Evolutionary conservation across 2,329 filamentous ascomycete genomes (phyloP).

Genomic region (Albophoma yamanashiensis): DNA sequence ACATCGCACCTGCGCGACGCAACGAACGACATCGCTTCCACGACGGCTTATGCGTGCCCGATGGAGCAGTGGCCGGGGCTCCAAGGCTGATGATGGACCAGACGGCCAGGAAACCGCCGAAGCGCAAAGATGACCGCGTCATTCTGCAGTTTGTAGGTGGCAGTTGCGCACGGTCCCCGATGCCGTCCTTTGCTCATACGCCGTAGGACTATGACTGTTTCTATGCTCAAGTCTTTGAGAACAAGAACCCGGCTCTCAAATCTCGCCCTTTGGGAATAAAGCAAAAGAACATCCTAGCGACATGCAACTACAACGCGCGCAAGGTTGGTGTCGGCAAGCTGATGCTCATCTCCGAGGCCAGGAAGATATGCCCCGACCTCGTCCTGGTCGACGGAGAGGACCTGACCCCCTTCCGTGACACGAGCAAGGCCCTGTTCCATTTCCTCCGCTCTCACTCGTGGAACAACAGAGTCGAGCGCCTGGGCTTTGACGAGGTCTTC

Average conservation of each 20-base stretch:
- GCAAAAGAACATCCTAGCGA: slow-evolving; percentile 88
- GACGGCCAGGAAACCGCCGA: slow-evolving; percentile 17
- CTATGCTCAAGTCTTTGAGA: slow-evolving; percentile 85
- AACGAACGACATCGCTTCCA: not conserved
- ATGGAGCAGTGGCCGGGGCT: not conserved
- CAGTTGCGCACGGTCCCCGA: not conserved
- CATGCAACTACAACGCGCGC: slow-evolving; percentile 88
- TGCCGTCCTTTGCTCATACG: not conserved
- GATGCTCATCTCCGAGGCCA: slow-evolving; percentile 75
- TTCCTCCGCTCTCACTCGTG: slow-evolving; percentile 67
- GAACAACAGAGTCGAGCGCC: slow-evolving; percentile 65
- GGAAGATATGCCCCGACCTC: slow-evolving; percentile 68
- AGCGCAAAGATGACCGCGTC: slow-evolving; percentile 51
- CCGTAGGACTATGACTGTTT: slow-evolving; percentile 76
- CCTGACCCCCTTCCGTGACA: slow-evolving; percentile 73
- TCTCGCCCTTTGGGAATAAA: slow-evolving; percentile 70
- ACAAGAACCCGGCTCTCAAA: slow-evolving; percentile 63
- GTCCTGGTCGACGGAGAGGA: slow-evolving; percentile 83
- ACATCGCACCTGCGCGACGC: not conserved
- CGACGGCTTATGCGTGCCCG: not conserved
- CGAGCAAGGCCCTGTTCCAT: slow-evolving; percentile 68
- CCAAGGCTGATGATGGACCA: slow-evolving; percentile 2
- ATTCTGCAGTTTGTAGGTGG: slow-evolving; percentile 70
- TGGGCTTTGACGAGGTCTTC: slow-evolving; percentile 83
- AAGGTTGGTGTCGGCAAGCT: slow-evolving; percentile 66